Conservation (phyloP, 2,329 filamentous ascomycete species). For the Setomelanomma holmii region DNA sequence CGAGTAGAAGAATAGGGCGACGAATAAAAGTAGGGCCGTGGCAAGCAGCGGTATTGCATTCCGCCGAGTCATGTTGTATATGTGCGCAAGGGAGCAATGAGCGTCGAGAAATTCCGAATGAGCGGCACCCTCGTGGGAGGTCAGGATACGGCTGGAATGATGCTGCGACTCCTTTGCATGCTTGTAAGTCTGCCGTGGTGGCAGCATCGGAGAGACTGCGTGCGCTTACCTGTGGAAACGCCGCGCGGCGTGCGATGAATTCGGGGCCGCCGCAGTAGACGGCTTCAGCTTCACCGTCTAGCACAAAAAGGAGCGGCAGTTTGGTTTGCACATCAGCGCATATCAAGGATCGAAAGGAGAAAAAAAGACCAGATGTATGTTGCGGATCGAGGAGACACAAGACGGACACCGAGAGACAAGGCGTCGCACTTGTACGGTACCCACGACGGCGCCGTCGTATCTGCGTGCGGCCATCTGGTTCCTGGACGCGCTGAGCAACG, state of each 20-base stretch:
- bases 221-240: constrained; percentile 14
- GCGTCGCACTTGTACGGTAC: not conserved
- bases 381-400: not conserved
- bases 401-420: not conserved
- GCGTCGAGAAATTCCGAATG: constrained; percentile 1
- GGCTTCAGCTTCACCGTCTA: not conserved
- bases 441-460: constrained; percentile 1
- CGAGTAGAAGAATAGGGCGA: constrained; percentile 52
- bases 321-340: not conserved
- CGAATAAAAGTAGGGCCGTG: constrained; percentile 33
- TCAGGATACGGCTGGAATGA: not conserved
- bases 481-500: constrained; percentile 6
- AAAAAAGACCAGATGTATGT: constrained; percentile 1
- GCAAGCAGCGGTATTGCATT: constrained; percentile 42
- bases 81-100: constrained; percentile 8
- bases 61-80: constrained; percentile 38
- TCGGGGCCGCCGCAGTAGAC: not conserved
- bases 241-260: constrained; percentile 18
- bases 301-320: not conserved
- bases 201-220: constrained; percentile 6
- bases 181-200: constrained; percentile 4
- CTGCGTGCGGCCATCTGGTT: not conserved
- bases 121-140: not conserved
- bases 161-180: not conserved
- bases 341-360: constrained; percentile 2